phyloP scores from a whole-genome alignment of 768 basidiomycete genomes.

The Collybia sp. region DNA sequence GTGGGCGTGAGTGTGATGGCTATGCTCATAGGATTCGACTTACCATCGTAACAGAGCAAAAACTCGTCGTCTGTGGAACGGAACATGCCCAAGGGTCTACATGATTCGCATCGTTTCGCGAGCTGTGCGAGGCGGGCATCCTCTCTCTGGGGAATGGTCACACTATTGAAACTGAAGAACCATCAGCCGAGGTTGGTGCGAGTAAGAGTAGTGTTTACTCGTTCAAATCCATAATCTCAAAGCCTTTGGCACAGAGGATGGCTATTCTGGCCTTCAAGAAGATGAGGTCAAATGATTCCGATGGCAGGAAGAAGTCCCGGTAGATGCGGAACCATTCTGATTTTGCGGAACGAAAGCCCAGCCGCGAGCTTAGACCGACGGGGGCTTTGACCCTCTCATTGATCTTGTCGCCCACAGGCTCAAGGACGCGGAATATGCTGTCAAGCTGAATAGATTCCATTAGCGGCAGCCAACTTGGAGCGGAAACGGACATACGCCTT shows the following conservation, averaged over 20 bases:
- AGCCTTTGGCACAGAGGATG: conserved; percentile 89
- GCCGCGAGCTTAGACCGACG: conserved; percentile 64
- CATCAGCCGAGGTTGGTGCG: neutral
- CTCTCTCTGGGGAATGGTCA: conserved; percentile 84
- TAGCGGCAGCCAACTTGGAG: neutral
- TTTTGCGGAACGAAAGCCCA: conserved; percentile 73
- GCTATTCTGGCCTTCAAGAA: conserved; percentile 94
- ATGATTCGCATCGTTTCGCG: conserved; percentile 83
- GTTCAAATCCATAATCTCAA: conserved; percentile 95
- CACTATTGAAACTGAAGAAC: conserved; percentile 70
- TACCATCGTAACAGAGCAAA: conserved; percentile 89
- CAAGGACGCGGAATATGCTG: conserved; percentile 95
- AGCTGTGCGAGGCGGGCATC: conserved; percentile 59
- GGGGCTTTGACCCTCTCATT: conserved; percentile 72
- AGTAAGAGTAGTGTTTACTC: conserved; percentile 50
- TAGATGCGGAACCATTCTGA: conserved; percentile 96
- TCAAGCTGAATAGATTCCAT: conserved; percentile 46
- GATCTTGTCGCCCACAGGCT: conserved; percentile 90
- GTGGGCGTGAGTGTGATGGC: neutral
- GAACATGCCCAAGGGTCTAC: conserved; percentile 92
- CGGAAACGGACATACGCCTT: conserved; percentile 45
- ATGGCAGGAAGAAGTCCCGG: conserved; percentile 91
- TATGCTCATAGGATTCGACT: conserved; percentile 14
- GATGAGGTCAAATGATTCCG: conserved; percentile 84
- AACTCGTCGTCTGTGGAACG: conserved; percentile 90